These are phyloP conservation scores for Trametes hirsuta DNA, from an alignment of 1,284 basidiomycete genomes.

Conservation along the genomic window DNA sequence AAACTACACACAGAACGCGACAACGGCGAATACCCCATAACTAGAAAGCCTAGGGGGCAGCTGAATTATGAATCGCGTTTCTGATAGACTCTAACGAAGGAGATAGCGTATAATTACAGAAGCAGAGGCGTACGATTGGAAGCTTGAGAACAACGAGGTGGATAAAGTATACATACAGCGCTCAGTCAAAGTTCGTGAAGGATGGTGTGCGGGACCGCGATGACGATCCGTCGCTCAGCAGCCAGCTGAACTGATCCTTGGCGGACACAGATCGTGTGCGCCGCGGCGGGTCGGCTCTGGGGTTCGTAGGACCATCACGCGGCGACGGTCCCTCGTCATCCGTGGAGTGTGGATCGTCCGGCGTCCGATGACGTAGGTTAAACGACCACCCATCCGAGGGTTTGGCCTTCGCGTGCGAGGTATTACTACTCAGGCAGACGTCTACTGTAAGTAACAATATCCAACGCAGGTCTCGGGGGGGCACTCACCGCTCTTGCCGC, in stretches of 20 bases:
- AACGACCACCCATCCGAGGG: conserved; percentile 9
- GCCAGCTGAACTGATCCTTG: conserved; percentile 6
- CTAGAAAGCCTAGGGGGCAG: too few relatives aligned
- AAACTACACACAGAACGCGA: too few relatives aligned
- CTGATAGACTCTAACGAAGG: not conserved
- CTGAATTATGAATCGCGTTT: not conserved
- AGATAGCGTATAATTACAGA: not conserved
- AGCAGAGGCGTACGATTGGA: not conserved
- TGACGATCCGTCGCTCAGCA: conserved; percentile 11
- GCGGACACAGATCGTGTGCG: not conserved
- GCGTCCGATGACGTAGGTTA: not conserved
- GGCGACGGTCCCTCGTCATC: conserved; percentile 3
- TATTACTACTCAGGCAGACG: not conserved
- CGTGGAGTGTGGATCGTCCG: not conserved
- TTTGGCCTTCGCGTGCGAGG: not conserved
- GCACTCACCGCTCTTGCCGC: conserved; percentile 7
- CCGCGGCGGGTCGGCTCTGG: not conserved
- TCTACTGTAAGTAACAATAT: not conserved
- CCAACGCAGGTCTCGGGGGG: not conserved
- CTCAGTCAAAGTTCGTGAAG: not conserved
- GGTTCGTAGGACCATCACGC: not conserved
- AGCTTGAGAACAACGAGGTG: not conserved
- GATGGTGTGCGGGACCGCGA: conserved; percentile 8
- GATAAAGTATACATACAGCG: not conserved
- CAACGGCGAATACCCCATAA: too few relatives aligned